A percentile compares a stretch with the other conserved stretches of the same genome.
phyloP scores from a whole-genome alignment of 169 alveolate genomes.

The Eimeria maxima region DNA sequence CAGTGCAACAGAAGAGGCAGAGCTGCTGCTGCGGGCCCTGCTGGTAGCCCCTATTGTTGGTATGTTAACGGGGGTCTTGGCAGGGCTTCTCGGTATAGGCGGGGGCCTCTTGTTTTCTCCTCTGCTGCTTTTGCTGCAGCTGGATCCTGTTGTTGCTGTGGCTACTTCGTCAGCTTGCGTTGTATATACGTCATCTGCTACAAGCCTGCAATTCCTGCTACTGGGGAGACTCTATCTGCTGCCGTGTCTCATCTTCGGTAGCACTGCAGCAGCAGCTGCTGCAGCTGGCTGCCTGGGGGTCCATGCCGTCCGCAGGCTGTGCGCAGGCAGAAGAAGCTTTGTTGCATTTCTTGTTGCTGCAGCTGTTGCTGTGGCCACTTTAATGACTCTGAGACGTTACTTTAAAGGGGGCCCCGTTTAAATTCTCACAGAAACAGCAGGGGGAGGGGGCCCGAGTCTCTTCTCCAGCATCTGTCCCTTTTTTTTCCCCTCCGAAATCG shows the following conservation, averaged over 20 bases:
- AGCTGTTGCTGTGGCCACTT: constrained; percentile 56
- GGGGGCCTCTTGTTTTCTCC: constrained; percentile 94
- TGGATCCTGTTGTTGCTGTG: constrained; percentile 87
- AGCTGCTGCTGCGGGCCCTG: constrained; percentile 63
- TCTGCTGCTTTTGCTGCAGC: constrained; percentile 89
- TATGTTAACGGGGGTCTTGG: constrained; percentile 88
- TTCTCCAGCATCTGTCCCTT: no score
- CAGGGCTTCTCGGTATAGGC: constrained; percentile 94
- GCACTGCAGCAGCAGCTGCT: constrained; percentile 77
- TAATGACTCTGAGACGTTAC: constrained; percentile 50
- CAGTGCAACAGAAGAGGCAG: constrained; percentile 15
- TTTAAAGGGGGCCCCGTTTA: constrained; percentile 7
- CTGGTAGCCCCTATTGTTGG: constrained; percentile 82
- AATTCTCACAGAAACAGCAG: background rate
- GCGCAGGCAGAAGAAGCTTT: constrained; percentile 64
- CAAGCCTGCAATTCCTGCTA: constrained; percentile 83
- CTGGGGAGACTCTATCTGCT: constrained; percentile 69
- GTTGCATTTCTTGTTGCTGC: constrained; percentile 77
- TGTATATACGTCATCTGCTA: constrained; percentile 83
- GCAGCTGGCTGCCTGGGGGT: constrained; percentile 70
- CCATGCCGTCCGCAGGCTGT: constrained; percentile 53
- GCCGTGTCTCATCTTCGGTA: constrained; percentile 61
- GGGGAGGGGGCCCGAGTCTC: no score
- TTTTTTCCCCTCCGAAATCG: no score
- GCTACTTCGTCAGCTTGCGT: constrained; percentile 83